Conservation (phyloP, 2,329 filamentous ascomycete species). For the Arthrobotrys conoides region DNA sequence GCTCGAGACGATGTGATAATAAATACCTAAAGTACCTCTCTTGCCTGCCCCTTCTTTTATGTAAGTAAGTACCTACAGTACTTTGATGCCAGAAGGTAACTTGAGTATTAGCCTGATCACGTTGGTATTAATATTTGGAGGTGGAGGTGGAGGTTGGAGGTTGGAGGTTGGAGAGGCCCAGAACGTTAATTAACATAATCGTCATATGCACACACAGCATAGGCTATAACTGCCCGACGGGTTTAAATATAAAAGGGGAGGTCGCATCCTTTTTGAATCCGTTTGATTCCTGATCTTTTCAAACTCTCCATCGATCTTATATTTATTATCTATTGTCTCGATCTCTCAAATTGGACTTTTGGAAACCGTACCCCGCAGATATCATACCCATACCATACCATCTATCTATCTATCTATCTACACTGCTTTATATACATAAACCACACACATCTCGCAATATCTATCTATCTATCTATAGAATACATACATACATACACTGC, state of each 20-base stretch:
- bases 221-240: conserved; percentile 24
- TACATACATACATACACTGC: no score
- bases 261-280: background rate
- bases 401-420: no score
- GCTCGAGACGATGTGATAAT: conserved; percentile 21
- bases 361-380: no score
- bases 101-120: background rate
- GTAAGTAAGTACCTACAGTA: background rate
- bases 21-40: background rate
- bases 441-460: no score
- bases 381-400: no score
- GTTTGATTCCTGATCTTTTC: background rate
- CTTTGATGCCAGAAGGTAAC: background rate
- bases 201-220: no score
- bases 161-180: background rate
- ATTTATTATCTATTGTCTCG: background rate
- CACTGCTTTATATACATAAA: no score
- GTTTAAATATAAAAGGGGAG: background rate
- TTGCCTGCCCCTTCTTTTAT: background rate
- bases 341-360: no score
- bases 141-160: background rate
- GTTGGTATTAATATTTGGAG: no score
- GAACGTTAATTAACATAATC: no score
- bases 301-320: background rate
- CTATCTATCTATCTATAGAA: no score